A percentile compares a stretch with the other conserved stretches of the same genome.
Conservation (phyloP, 192 early-diverging fungal species). For the Spizellomyces sp. region DNA sequence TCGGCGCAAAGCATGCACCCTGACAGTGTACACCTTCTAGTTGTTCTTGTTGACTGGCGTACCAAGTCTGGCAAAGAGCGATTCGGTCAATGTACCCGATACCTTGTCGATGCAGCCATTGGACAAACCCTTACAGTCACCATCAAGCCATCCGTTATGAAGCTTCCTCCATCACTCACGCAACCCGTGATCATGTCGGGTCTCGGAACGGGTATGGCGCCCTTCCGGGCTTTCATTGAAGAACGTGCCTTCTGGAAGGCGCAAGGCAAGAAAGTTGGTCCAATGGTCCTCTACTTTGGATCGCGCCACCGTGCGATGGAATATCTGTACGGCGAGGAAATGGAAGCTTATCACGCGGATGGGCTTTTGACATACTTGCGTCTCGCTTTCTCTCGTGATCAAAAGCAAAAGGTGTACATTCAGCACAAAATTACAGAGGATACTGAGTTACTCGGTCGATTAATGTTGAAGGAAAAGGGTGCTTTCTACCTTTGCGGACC, state of each 20-base stretch:
- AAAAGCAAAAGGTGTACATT: constrained; percentile 92
- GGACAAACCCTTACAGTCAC: constrained; percentile 79
- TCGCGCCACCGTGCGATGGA: constrained; percentile 91
- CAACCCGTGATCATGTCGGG: constrained; percentile 97
- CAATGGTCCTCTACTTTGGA: constrained; percentile 96
- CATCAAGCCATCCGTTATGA: constrained; percentile 97
- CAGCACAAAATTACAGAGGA: constrained; percentile 95
- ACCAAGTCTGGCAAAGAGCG: constrained; percentile 67
- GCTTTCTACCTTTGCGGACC: constrained; percentile 98
- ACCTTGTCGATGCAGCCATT: constrained; percentile 69
- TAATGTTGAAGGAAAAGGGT: constrained; percentile 75
- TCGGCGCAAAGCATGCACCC: constrained; percentile 87
- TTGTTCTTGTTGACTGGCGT: constrained; percentile 91
- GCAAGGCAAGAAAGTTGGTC: constrained; percentile 81
- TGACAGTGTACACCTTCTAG: constrained; percentile 84
- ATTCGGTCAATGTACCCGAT: constrained; percentile 90
- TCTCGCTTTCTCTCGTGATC: constrained; percentile 94
- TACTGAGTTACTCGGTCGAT: constrained; percentile 67
- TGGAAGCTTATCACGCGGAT: constrained; percentile 91
- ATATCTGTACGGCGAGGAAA: constrained; percentile 95
- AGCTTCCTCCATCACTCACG: constrained; percentile 75
- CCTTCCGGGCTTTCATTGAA: constrained; percentile 96
- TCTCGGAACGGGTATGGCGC: constrained; percentile 97
- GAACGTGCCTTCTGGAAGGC: constrained; percentile 82
- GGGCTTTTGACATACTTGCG: constrained; percentile 87